Evolutionary conservation across 1,284 basidiomycete genomes (phyloP).

Genomic region (Ustilago bromivora): DNA sequence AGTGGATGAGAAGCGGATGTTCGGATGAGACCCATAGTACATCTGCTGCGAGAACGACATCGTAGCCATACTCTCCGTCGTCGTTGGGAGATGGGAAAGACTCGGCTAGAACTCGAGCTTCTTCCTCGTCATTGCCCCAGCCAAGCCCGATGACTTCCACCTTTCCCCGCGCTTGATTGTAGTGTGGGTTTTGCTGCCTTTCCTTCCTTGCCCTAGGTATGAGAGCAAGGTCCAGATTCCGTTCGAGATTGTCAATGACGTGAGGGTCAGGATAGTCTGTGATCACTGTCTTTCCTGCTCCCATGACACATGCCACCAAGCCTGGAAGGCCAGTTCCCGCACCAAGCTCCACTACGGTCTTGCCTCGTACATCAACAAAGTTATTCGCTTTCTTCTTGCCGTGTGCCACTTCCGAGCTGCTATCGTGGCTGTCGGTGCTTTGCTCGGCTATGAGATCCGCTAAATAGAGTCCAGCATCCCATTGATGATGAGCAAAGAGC

Average conservation of each 20-base stretch:
- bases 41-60: slow-evolving; percentile 60
- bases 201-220: slow-evolving; percentile 5
- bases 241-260: slow-evolving; percentile 39
- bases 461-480: slow-evolving; percentile 64
- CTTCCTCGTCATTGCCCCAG: slow-evolving; percentile 41
- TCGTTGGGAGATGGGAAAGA: not conserved
- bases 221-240: slow-evolving; percentile 35
- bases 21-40: slow-evolving; percentile 67
- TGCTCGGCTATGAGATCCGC: slow-evolving; percentile 53
- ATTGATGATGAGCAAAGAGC: slow-evolving; percentile 67
- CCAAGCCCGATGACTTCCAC: slow-evolving; percentile 38
- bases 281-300: slow-evolving; percentile 39
- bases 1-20: slow-evolving; percentile 55
- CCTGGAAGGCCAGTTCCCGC: slow-evolving; percentile 63
- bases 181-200: slow-evolving; percentile 10
- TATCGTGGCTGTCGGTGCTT: not conserved
- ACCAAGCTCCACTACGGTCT: slow-evolving; percentile 57
- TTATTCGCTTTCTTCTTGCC: slow-evolving; percentile 9
- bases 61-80: slow-evolving; percentile 27
- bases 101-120: slow-evolving; percentile 10
- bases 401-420: not conserved
- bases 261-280: slow-evolving; percentile 54
- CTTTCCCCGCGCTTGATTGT: slow-evolving; percentile 12
- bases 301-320: slow-evolving; percentile 51
- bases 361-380: slow-evolving; percentile 49